Evolutionary conservation across 2,329 filamentous ascomycete species (phyloP), one percentile per base, ranked within the genome.

Genomic region (Aspergillus awamori): DNA sequence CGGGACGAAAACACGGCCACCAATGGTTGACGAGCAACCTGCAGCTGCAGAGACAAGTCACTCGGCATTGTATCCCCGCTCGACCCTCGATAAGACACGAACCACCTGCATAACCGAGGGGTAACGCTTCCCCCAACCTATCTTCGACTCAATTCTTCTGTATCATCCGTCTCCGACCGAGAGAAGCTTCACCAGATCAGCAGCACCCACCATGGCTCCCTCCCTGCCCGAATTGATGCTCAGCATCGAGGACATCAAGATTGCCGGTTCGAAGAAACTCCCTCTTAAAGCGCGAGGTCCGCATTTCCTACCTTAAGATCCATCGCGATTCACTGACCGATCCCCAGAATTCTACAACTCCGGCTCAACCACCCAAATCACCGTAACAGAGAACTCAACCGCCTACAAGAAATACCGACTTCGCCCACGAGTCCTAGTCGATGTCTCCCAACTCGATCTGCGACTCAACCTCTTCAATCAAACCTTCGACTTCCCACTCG

Each of bases 271-370:
- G 28, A 53, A 48, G 15, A 62, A 56, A 39, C 33, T 62, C 4
- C 51, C 52, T 17, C 30, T 30, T 2, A 51, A 43, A n/a, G 51
- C 57, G 5, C 48, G 43, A 59, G 60, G 60, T 62, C 2, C 24
- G 13, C 11, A 17, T n/a, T 45, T 5, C 13, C 45, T 26, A 13
- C 7, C 45, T n/a, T 3, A 3, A 48, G 3, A 15, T 2, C 2
- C 8, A 20, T 20, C n/a, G 38, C 28, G 28, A 39, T 43, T 13
- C 13, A 36, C 33, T 36, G 15, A 36, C 15, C 30, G 3, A 6
- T 2, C 10, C 17, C 8, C 15, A 79, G 83, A 85, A 53, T 86
- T 85, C 73, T 86, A 81, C 73, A 85, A 86, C 65, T 83, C 82
- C 56, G 84, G 84, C 5, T 82, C 83, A 33, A 70, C 67, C n/a